phyloP scores from a whole-genome alignment of 257 asterid genomes.

The Solanum sparsipilum region DNA sequence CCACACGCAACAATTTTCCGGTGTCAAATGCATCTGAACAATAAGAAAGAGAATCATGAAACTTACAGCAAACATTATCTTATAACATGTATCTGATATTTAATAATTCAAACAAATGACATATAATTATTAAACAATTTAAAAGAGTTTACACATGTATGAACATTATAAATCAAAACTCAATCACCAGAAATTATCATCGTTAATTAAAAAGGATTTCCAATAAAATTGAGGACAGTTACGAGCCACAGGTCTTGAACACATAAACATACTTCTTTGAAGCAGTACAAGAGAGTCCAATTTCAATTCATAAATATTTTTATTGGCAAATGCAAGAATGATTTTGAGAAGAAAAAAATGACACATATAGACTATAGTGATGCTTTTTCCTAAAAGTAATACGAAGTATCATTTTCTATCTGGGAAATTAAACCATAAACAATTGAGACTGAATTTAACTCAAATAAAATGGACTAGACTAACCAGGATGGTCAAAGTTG shows the following conservation, averaged over 20 bases:
- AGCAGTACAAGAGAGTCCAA: background rate
- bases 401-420: background rate
- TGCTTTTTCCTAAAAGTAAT: background rate
- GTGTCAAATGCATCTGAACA: constrained; percentile 81
- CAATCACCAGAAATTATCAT: background rate
- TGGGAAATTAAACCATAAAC: background rate
- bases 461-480: constrained; percentile 13
- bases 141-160: background rate
- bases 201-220: background rate
- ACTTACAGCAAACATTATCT: background rate
- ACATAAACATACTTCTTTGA: background rate
- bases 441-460: background rate
- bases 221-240: background rate
- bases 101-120: background rate
- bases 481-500: constrained; percentile 99
- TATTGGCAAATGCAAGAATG: background rate
- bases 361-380: background rate
- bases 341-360: background rate
- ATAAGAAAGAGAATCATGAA: background rate
- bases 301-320: background rate
- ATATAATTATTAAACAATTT: background rate
- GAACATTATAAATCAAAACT: background rate
- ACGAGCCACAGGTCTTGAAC: background rate
- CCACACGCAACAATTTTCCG: constrained; percentile 46
- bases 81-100: background rate